These are phyloP conservation scores for Aspergillus incahuasiensis DNA, from an alignment of 495 filamentous ascomycete genomes.

Conservation along the genomic window DNA sequence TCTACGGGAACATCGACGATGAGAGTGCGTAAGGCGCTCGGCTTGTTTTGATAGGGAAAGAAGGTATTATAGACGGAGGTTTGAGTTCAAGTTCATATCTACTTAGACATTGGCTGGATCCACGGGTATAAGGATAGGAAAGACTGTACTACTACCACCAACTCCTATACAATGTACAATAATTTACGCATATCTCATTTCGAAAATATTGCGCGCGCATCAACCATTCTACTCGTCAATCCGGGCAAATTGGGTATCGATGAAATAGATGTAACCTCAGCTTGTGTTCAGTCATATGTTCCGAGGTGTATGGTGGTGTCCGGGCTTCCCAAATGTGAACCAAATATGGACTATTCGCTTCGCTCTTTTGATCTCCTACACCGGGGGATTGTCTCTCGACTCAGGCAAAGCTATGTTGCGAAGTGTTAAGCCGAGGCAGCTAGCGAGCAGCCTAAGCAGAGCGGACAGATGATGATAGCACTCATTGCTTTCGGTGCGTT, in stretches of 20 bases:
- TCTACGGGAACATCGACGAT: slow-evolving; percentile 36
- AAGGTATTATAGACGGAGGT: background rate
- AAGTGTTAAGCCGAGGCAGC: background rate
- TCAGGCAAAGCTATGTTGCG: too few species aligned
- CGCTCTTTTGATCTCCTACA: too few species aligned
- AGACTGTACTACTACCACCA: slow-evolving; percentile 1
- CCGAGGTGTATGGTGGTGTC: too few species aligned
- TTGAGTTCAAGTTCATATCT: background rate
- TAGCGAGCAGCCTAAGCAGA: background rate
- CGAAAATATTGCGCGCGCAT: background rate
- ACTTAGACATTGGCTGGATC: slow-evolving; percentile 8
- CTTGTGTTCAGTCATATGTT: too few species aligned
- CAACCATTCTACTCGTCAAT: background rate
- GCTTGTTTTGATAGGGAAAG: background rate
- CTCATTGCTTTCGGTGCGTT: background rate
- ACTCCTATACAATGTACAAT: slow-evolving; percentile 12
- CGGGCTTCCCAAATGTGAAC: too few species aligned
- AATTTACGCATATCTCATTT: slow-evolving; percentile 7
- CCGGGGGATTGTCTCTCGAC: background rate
- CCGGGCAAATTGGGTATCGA: background rate
- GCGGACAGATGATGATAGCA: background rate
- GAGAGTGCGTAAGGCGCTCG: slow-evolving; percentile 22
- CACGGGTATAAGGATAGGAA: background rate
- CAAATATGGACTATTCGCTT: too few species aligned
- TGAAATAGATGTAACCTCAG: too few species aligned